These are phyloP conservation scores for Yamadazyma sp. DNA, from an alignment of 805 yeast genomes.

Conservation along the genomic window DNA sequence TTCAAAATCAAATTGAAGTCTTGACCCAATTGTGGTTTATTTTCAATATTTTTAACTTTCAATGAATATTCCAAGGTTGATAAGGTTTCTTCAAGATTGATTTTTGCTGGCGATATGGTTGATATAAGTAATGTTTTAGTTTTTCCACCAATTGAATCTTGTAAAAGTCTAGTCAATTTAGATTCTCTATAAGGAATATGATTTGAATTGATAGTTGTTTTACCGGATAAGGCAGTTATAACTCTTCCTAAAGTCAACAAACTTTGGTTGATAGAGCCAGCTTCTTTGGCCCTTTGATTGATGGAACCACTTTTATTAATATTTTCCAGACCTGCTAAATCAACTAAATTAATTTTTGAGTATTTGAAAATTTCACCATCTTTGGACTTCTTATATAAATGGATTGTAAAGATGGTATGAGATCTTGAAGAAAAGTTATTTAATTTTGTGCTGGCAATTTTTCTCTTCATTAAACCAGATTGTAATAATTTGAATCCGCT, in stretches of 20 bases:
- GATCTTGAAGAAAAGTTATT: conserved; percentile 74
- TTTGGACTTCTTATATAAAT: conserved; percentile 48
- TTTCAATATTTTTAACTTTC: conserved; percentile 79
- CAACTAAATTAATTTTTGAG: conserved; percentile 81
- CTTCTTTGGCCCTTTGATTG: conserved; percentile 84
- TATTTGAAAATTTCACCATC: conserved; percentile 8
- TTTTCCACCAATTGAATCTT: conserved; percentile 83
- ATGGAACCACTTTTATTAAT: conserved; percentile 84
- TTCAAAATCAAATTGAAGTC: conserved; percentile 43
- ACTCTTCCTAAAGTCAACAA: conserved; percentile 85
- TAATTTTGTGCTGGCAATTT: conserved; percentile 70
- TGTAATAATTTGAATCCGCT: conserved; percentile 57
- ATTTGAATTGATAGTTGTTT: conserved; percentile 4
- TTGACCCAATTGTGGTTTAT: conserved; percentile 49
- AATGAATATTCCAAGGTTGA: conserved; percentile 87
- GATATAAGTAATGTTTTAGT: conserved; percentile 88
- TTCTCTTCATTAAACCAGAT: conserved; percentile 56
- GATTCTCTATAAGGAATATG: conserved; percentile 89
- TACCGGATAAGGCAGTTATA: conserved; percentile 53
- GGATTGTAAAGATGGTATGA: conserved; percentile 71
- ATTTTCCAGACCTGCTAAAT: conserved; percentile 94
- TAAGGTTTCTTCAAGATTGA: conserved; percentile 73
- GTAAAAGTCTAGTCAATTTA: conserved; percentile 68
- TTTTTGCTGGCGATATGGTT: conserved; percentile 80
- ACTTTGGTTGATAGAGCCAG: conserved; percentile 90